Conservation (phyloP, 768 basidiomycete species). For the Strobilomyces confusus region DNA sequence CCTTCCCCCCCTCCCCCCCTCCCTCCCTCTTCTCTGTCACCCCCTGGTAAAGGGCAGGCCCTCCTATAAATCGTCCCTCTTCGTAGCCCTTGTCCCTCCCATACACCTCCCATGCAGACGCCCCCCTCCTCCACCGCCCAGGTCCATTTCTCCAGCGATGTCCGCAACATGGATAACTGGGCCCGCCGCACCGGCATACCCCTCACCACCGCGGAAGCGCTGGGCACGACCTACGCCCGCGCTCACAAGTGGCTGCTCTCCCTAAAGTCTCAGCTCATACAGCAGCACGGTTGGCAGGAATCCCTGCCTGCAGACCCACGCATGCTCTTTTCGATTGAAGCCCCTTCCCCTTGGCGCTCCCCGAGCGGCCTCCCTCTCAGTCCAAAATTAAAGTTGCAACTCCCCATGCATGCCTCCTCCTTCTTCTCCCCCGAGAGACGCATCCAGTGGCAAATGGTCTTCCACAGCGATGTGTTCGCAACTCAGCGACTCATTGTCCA, state of each 20-base stretch:
- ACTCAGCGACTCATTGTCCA: conserved; percentile 63
- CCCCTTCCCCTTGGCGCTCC: conserved; percentile 74
- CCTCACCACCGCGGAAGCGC: conserved; percentile 76
- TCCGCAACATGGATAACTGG: conserved; percentile 82
- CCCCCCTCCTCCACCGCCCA: conserved; percentile 44
- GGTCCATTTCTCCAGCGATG: conserved; percentile 76
- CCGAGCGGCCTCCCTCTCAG: conserved; percentile 72
- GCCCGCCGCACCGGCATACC: conserved; percentile 75
- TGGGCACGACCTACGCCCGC: conserved; percentile 76
- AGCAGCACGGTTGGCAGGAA: conserved; percentile 69
- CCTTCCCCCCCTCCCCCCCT: conserved; percentile 25
- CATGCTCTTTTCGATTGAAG: conserved; percentile 77
- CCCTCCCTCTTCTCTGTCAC: conserved; percentile 25
- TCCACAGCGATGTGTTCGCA: conserved; percentile 74
- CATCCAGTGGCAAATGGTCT: conserved; percentile 89
- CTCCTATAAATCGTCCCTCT: conserved; percentile 25
- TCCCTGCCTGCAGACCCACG: conserved; percentile 55
- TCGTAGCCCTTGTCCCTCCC: neutral
- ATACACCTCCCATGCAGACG: conserved; percentile 25
- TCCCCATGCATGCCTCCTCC: conserved; percentile 75
- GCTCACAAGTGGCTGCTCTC: conserved; percentile 72
- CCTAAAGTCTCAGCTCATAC: conserved; percentile 60
- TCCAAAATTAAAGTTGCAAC: conserved; percentile 65
- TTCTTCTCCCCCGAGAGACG: conserved; percentile 84
- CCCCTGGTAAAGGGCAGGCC: conserved; percentile 34